Evolutionary conservation across 1,284 basidiomycete species (phyloP), one percentile per base, ranked within the genome.

Genomic region (Athelia sp.): DNA sequence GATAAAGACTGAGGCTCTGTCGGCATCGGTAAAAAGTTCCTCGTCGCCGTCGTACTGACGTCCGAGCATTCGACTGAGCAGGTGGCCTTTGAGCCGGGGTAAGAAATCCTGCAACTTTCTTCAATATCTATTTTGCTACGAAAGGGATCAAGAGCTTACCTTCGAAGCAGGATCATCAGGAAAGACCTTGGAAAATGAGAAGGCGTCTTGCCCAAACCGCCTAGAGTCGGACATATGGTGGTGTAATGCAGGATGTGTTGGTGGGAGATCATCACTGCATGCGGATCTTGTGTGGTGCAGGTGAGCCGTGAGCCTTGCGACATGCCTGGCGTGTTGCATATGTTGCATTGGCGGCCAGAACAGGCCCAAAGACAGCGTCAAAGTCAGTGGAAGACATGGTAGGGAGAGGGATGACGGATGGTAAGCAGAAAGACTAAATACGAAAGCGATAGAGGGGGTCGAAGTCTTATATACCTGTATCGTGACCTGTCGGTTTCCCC

Each of bases 181-280:
- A 43, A 62, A 52, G 3, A 50, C 32, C 2, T 24, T 14, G 3
- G 53, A 49, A 50, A 54, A 64, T 2, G 15, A 14, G 0, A 50
- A 51, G 3, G 68, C 35, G n/a, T 67, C 53, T 38, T 51, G 50
- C 4, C 49, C 52, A 40, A 54, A 31, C 21, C 47, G 40, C 9
- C 52, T 46, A 2, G 50, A 53, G 0, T 49, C 45, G 0, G 57
- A 65, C 3, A 63, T 58, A 14, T 67, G 62, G 31, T 62, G 58
- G 36, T 61, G 61, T 17, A 45, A 46, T 8, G 38, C 35, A 3
- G 57, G 53, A 21, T 50, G 40, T 3, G 52, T 50, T 15, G 47
- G 47, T 26, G 56, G 60, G 0, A 62, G 50, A 1, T 23, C 34
- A 2, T 64, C 57, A 32, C 46, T 49, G 9, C 58, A 47, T 0